Base-by-base conservation (phyloP, 169 alveolate genomes). In the Cryptosporidium ubiquitum region DNA sequence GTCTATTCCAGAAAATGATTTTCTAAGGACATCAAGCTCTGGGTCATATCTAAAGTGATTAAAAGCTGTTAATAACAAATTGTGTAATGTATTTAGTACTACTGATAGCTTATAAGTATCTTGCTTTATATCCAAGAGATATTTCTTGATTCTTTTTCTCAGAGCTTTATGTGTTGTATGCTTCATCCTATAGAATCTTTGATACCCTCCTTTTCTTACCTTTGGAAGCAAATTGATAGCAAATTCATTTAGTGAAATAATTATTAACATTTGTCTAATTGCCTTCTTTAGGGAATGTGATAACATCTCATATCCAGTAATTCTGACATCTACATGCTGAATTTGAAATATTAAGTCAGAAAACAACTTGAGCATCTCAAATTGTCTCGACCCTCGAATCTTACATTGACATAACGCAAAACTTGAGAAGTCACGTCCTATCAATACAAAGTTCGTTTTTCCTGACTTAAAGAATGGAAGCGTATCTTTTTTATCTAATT, bases 141-240 rank as follows among this genome's bases (percentile, higher is more conserved):
- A 79, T 5, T 79, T 58, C 55, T 64, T 79, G 7, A 79, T 73
- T 3, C 89, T 58, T 26, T 39, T 79, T 79, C 75, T 58, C 20
- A 79, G 20, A 4, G 89, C 89, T 61, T 79, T 79, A 23, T 79
- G 89, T 23, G 73, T 79, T 26, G 79, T 12, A 42, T 79, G 89
- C 6, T 61, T 79, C 89, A 79, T 79, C 20, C 89, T 79, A 64
- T 79, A 79, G 69, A 79, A 79, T 61, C 89, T 79, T 20, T 79
- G 89, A 79, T 79, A 79, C 20, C 89, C 89, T 5, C 69, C 89
- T 26, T 79, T 79, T 37, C 75, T 79, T 47, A 58, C 61, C 29
- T 79, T 79, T 42, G 89, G 89, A 40, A 79, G 55, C 29, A 79
- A 64, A n/a, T 79, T 37, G 2, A 79, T 42, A 4, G 89, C 73